A percentile compares a stretch with the other conserved stretches of the same genome.
Conservation (phyloP, 805 yeast genomes). For the Yarrowia sp. region DNA sequence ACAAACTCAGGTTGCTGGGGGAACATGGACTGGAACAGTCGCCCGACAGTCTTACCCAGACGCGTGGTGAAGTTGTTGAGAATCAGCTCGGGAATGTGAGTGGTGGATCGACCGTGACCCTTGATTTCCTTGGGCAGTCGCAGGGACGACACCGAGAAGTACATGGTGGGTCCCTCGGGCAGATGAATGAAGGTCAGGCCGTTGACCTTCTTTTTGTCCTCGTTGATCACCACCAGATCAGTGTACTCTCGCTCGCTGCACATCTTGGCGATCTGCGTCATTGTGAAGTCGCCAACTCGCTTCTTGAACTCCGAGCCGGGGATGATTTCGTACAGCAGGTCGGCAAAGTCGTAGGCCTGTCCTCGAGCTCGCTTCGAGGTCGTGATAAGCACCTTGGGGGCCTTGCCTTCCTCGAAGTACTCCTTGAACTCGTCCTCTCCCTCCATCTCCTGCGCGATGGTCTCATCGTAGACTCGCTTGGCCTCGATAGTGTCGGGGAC, state of each 20-base stretch:
- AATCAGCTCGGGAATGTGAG: slow-evolving; percentile 87
- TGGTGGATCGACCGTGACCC: slow-evolving; percentile 90
- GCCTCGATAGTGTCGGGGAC: slow-evolving; percentile 80
- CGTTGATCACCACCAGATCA: slow-evolving; percentile 84
- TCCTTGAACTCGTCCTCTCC: slow-evolving; percentile 53
- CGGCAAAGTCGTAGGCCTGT: slow-evolving; percentile 87
- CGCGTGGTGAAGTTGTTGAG: slow-evolving; percentile 90
- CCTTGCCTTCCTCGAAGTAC: slow-evolving; percentile 52
- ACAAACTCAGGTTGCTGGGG: slow-evolving; percentile 92
- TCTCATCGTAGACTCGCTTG: slow-evolving; percentile 83
- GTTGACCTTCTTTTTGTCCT: slow-evolving; percentile 86
- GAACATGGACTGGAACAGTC: slow-evolving; percentile 85
- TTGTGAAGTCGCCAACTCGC: slow-evolving; percentile 76
- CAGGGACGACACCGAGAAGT: slow-evolving; percentile 78
- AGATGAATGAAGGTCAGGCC: slow-evolving; percentile 91
- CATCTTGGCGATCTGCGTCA: slow-evolving; percentile 82
- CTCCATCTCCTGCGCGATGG: slow-evolving; percentile 51
- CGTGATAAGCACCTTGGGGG: slow-evolving; percentile 86
- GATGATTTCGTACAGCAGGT: slow-evolving; percentile 73
- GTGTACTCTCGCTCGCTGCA: slow-evolving; percentile 84
- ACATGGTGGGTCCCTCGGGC: slow-evolving; percentile 94
- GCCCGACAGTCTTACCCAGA: slow-evolving; percentile 89
- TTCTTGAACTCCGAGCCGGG: slow-evolving; percentile 86
- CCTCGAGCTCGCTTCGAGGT: slow-evolving; percentile 85
- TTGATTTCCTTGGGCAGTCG: slow-evolving; percentile 68